Percentiles rank a stretch among this genome's conserved stretches.
Conservation (phyloP, 345 rosid species). For the Pseudoturritis turrita region DNA sequence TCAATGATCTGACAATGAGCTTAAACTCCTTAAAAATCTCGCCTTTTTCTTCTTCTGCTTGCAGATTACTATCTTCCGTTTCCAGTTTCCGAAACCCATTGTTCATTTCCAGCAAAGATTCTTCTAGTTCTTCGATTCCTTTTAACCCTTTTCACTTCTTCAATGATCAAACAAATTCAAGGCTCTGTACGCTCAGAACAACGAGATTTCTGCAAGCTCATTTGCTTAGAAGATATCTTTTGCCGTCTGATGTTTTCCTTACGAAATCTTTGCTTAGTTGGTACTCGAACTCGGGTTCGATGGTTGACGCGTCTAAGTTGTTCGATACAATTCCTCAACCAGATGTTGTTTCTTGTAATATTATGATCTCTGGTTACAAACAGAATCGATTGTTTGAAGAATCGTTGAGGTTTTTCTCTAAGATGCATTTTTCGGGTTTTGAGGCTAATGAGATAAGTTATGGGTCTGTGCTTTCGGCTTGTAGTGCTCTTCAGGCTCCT, state of each 20-base stretch:
- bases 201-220: constrained; percentile 43
- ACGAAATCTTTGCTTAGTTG: constrained; percentile 44
- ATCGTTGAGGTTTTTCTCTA: constrained; percentile 41
- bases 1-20: constrained; percentile 36
- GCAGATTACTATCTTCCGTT: constrained; percentile 30
- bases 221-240: constrained; percentile 35
- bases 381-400: constrained; percentile 31
- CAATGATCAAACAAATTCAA: constrained; percentile 33
- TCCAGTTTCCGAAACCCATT: constrained; percentile 24
- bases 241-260: constrained; percentile 35
- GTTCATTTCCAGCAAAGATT: neutral
- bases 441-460: constrained; percentile 53
- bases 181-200: constrained; percentile 24
- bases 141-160: constrained; percentile 41
- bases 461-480: constrained; percentile 63
- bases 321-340: constrained; percentile 56
- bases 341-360: constrained; percentile 60
- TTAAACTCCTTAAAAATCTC: constrained; percentile 24
- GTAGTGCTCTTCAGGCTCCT: constrained; percentile 38
- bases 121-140: constrained; percentile 12
- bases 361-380: constrained; percentile 53
- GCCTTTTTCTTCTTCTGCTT: neutral
- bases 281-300: constrained; percentile 45
- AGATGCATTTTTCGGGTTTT: constrained; percentile 49
- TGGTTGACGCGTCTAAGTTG: constrained; percentile 50